Percentiles rank a stretch among this genome's conserved stretches.
Conservation (phyloP, 2,329 filamentous ascomycete species). For the Fonsecaea monophora region DNA sequence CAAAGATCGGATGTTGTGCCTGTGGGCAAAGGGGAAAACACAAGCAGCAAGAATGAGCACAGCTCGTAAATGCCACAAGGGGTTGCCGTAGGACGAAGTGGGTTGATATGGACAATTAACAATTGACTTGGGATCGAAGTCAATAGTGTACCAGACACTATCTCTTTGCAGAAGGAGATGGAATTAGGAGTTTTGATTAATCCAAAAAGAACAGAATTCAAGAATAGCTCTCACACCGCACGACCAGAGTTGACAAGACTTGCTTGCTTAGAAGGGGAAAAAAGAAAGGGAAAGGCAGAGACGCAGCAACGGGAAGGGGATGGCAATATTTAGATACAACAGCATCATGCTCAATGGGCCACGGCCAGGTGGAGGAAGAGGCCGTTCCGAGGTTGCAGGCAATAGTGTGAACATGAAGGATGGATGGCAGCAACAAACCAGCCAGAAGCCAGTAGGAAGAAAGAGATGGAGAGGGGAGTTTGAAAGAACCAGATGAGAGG, state of each 20-base stretch:
- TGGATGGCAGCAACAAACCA: too few species aligned
- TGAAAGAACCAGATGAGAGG: background rate
- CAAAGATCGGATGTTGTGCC: constrained; percentile 30
- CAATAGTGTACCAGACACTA: constrained; percentile 39
- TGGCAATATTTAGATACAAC: constrained; percentile 40
- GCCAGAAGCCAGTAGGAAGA: background rate
- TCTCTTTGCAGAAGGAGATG: constrained; percentile 29
- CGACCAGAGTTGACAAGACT: constrained; percentile 42
- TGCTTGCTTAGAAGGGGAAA: constrained; percentile 38
- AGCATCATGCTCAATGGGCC: constrained; percentile 23
- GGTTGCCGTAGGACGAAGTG: constrained; percentile 18
- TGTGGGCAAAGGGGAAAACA: constrained; percentile 10
- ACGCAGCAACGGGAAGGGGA: constrained; percentile 30
- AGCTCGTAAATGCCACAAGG: constrained; percentile 30
- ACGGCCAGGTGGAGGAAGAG: background rate
- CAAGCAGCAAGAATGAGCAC: constrained; percentile 30
- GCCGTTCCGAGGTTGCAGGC: constrained; percentile 12
- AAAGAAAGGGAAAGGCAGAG: constrained; percentile 31
- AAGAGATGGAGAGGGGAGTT: constrained; percentile 9
- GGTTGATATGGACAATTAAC: constrained; percentile 24
- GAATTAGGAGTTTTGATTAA: constrained; percentile 20
- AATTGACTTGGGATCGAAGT: constrained; percentile 21
- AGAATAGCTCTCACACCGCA: constrained; percentile 39
- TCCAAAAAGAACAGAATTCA: constrained; percentile 33
- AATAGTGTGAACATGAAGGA: constrained; percentile 8